Evolutionary conservation across 1,284 basidiomycete species (phyloP), one percentile per base, ranked within the genome.

Genomic region (Anthracocystis panici-leucophaei): DNA sequence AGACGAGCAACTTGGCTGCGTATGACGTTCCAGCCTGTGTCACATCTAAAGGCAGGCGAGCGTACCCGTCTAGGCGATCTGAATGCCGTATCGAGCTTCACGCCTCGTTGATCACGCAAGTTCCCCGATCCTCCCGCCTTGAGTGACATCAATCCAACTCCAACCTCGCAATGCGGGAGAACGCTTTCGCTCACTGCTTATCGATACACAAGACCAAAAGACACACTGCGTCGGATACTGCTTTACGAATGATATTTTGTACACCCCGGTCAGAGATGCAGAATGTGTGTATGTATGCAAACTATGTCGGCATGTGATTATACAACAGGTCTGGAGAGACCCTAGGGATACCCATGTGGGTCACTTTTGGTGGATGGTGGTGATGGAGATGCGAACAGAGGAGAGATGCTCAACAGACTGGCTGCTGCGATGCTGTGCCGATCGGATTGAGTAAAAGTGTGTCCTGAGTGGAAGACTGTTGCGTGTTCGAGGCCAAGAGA

Each of bases 211-310:
- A 12, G 12, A 7, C 11, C 35, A 1, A 6, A 16, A 38, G 14
- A 38, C 35, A 38, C 35, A 38, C 35, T 38, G 14, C 35, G 42
- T 23, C 42, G 42, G 8, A 44, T 44, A 49, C 53, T 66, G 64
- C 64, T 60, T 56, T 51, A 60, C 57, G 57, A 66, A 66, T 66
- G 64, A 56, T 54, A 60, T 60, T 60, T 60, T 66, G 29, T 54
- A 25, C 40, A 59, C 46, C 57, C 14, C 6, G 41, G 64, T 66
- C 57, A 60, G n/a, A 16, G 33, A 42, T 45, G 51, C 55, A 33
- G 27, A 16, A 27, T 7, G 57, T 59, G 64, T 55, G 48, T 49
- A 42, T 55, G 51, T 53, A 23, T 25, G 41, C 21, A 46, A 7
- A 33, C 16, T 45, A 50, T 45, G 51, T 54, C 59, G 44, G 21